Percentiles rank a stretch among this genome's conserved stretches.
Evolutionary conservation across 139 green algal species (phyloP).

Genomic region (Limnomonas spitsbergensis): DNA sequence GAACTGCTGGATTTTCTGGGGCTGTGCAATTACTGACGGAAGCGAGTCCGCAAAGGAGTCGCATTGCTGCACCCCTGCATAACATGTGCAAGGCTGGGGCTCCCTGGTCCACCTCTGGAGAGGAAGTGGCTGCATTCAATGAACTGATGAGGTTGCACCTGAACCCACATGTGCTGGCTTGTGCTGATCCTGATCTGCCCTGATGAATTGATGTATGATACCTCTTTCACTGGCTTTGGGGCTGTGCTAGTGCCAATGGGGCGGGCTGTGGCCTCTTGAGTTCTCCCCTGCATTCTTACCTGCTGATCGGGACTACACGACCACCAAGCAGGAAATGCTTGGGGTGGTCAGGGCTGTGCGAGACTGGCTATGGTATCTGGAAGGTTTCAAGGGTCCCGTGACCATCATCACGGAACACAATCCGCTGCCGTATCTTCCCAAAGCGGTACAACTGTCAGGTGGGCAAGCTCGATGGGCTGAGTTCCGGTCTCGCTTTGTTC

Average conservation of each 20-base stretch:
- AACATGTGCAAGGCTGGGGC: constrained; percentile 25
- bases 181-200: constrained; percentile 21
- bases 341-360: constrained; percentile 32
- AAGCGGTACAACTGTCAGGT: constrained; percentile 16
- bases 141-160: constrained; percentile 20
- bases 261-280: constrained; percentile 47
- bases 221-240: constrained; percentile 26
- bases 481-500: constrained; percentile 25
- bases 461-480: constrained; percentile 33
- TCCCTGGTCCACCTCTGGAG: constrained; percentile 15
- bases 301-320: constrained; percentile 48
- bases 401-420: constrained; percentile 46
- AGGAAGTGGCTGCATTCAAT: constrained; percentile 14
- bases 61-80: constrained; percentile 39
- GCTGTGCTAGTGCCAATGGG: constrained; percentile 40
- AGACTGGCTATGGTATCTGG: constrained; percentile 42
- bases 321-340: constrained; percentile 44
- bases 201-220: constrained; percentile 39
- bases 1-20: constrained; percentile 53
- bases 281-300: constrained; percentile 22
- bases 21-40: constrained; percentile 50
- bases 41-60: constrained; percentile 41
- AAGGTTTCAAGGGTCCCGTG: constrained; percentile 23
- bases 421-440: constrained; percentile 20
- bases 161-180: constrained; percentile 18